These are phyloP conservation scores for Phialemoniopsis sp. DNA, from an alignment of 2,329 filamentous ascomycete genomes.

Conservation along the genomic window DNA sequence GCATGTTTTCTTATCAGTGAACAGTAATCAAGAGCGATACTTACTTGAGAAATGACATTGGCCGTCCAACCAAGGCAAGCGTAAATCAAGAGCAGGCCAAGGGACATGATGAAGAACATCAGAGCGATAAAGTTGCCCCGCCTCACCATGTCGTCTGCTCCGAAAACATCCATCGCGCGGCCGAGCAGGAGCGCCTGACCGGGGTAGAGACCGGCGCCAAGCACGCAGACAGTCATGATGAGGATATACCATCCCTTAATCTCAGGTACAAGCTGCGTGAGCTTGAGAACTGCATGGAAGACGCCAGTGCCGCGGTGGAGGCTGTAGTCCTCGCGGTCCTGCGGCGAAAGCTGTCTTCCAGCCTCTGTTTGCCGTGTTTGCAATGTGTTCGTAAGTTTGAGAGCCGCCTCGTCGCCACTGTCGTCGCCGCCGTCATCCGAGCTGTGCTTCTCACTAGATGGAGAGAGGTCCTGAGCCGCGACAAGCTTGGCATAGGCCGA, in stretches of 20 bases:
- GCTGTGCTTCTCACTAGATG: background rate
- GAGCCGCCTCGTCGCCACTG: background rate
- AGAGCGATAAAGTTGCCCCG: conserved; percentile 47
- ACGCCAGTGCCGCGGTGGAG: conserved; percentile 11
- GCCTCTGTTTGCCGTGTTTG: no score
- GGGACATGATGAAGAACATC: conserved; percentile 46
- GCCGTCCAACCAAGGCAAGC: conserved; percentile 28
- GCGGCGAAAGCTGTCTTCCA: conserved; percentile 1
- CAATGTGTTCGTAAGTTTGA: conserved; percentile 1
- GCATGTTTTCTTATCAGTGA: no score
- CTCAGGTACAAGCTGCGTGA: conserved; percentile 9
- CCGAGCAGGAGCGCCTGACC: conserved; percentile 38
- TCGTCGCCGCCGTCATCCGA: conserved; percentile 5
- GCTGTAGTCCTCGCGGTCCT: conserved; percentile 12
- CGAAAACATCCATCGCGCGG: conserved; percentile 35
- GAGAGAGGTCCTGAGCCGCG: conserved; percentile 12
- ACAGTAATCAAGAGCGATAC: no score
- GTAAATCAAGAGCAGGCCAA: conserved; percentile 38
- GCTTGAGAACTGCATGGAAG: conserved; percentile 5
- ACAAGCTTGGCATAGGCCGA: conserved; percentile 18
- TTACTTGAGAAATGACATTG: no score
- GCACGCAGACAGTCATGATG: conserved; percentile 17
- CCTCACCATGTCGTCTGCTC: conserved; percentile 22
- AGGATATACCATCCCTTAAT: conserved; percentile 10
- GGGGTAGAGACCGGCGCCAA: conserved; percentile 30